These are phyloP conservation scores for Colletotrichum tanaceti DNA, from an alignment of 2,329 filamentous ascomycete genomes.

Conservation along the genomic window DNA sequence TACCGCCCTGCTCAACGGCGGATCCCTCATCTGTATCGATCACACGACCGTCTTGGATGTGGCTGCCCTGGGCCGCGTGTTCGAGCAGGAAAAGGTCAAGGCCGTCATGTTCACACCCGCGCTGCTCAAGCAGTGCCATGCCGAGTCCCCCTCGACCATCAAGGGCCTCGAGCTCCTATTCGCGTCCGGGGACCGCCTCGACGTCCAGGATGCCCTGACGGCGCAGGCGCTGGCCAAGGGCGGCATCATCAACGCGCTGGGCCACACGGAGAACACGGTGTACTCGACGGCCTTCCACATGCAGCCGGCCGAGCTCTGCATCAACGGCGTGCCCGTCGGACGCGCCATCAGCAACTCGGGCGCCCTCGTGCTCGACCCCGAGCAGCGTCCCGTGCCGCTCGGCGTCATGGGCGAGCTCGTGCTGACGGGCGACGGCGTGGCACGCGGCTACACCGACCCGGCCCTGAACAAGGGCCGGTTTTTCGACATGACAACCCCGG, in stretches of 20 bases:
- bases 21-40: slow-evolving; percentile 42
- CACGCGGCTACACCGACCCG: slow-evolving; percentile 43
- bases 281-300: slow-evolving; percentile 39
- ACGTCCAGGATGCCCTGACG: slow-evolving; percentile 2
- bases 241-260: slow-evolving; percentile 35
- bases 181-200: slow-evolving; percentile 48
- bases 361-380: slow-evolving; percentile 43
- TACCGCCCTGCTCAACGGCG: slow-evolving; percentile 41
- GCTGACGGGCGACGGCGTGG: slow-evolving; percentile 45
- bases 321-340: slow-evolving; percentile 42
- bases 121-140: slow-evolving; percentile 35
- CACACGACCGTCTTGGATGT: slow-evolving; percentile 33
- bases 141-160: slow-evolving; percentile 52
- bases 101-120: slow-evolving; percentile 45
- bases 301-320: slow-evolving; percentile 2
- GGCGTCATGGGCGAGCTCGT: slow-evolving; percentile 47
- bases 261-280: slow-evolving; percentile 41
- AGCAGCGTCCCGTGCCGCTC: slow-evolving; percentile 42
- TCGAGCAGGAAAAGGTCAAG: slow-evolving; percentile 50
- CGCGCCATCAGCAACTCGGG: slow-evolving; percentile 42
- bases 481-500: slow-evolving; percentile 33
- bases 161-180: slow-evolving; percentile 51
- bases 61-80: slow-evolving; percentile 35
- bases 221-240: slow-evolving; percentile 11
- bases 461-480: slow-evolving; percentile 38